Base-by-base conservation (phyloP, 106 monocot genomes). In the Apostasia ramifera region DNA sequence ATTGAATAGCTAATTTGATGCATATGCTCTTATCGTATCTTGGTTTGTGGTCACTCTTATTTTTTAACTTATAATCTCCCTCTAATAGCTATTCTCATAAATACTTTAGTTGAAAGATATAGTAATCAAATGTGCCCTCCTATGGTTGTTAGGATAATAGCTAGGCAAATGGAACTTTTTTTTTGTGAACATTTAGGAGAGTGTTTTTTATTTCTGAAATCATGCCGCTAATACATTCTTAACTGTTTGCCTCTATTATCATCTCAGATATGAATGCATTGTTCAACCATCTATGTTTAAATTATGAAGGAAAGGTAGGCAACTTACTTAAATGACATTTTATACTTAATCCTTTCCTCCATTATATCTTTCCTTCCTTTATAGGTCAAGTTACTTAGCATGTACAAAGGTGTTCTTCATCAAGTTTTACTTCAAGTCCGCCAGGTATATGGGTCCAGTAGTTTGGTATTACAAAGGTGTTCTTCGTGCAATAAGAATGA, bases 301-400 rank as follows among this genome's bases (percentile, higher is more conserved):
- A 89, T 74, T 85, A 93, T 73, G 77, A 85, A 65, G 98, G 98
- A 13, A 99, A 99, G 92, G 97, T 92, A 83, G 65, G 72, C 42
- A 14, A 37, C 8, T 48, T 4, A 26, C 11, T 6, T 48, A 54
- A 59, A 75, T 40, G 4, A 4, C 7, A 1, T 14, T 56, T 56
- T 3, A 8, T 13, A 56, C 3, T 10, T n/a, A 13, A 13, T 1
- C 8, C 12, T 56, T 13, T 56, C 13, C 1, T 9, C 9, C 62
- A 3, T 62, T 44, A 38, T 70, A 2, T 74, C 46, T 69, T 54
- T 66, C 55, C 57, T 26, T 26, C 26, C 26, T 26, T 26, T 0
- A 26, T 26, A 97, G 97, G 77, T 92, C 62, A 99, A 93, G 74
- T 75, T 80, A 55, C 40, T 77, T 7, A 78, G 76, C 64, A 75